Base-by-base conservation (phyloP, 2,329 filamentous ascomycete genomes). In the Microsporum audouinii region DNA sequence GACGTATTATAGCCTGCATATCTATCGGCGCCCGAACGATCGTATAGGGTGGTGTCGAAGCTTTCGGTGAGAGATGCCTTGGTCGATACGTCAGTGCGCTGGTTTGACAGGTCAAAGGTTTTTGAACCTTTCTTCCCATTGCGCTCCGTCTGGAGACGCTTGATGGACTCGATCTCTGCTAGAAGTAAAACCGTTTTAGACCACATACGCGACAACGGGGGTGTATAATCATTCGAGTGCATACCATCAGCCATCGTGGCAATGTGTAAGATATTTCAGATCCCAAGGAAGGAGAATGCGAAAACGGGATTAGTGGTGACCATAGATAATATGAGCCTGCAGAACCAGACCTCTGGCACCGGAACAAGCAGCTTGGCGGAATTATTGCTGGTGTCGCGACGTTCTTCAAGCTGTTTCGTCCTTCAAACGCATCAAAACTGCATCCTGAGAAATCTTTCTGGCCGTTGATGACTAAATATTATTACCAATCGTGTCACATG, bases 1-100 rank as follows among this genome's bases (percentile, higher is more conserved):
- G 89, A 91, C n/a, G 84, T 88, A 72, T 94, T 88, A 74, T 97
- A 99, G 66, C 91, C 92, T 12, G 88, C 83, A 77, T 85, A 96
- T 73, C 88, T 95, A 75, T 96, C 88, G 69, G 76, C 79, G 69
- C 84, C 85, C 75, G 88, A 84, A 71, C 84, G 82, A 63, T 91
- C 89, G 79, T 96, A 97, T 57, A 97, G 83, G 57, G 88, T 84
- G 67, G 84, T 92, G 74, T 97, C 94, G 77, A 91, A 91, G 72
- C 71, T 73, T 68, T 96, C 91, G 72, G 85, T 95, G 72, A 97
- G 82, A 74, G 89, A 95, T 75, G 88, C 89, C 83, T 96, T 96
- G 75, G 87, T 91, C 68, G 88, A 89, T 72, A 81, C 81, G 80
- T 94, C 88, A 80, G 83, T 84, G 76, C 89, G 89, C 79, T 95